Evolutionary conservation across 352 stramenopile species (phyloP).

Genomic region (Phytophthora lateralis): DNA sequence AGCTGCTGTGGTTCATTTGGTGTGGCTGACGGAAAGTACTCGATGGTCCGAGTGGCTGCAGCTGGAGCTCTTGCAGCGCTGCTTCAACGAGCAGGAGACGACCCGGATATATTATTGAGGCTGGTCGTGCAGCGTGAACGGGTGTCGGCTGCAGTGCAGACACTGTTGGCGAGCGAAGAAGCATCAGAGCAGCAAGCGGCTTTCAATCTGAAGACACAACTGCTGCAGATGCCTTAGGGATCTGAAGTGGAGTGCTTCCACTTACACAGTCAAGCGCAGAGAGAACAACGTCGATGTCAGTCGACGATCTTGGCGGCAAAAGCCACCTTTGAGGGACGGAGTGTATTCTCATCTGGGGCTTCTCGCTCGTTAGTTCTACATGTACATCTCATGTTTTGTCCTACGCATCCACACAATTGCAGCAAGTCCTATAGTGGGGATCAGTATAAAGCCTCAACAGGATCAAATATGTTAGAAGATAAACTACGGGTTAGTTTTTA

Average conservation of each 20-base stretch:
- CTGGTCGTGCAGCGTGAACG: constrained; percentile 59
- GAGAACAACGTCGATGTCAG: too few relatives aligned
- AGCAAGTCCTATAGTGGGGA: too few relatives aligned
- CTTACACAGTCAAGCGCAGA: too few relatives aligned
- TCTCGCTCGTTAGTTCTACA: too few relatives aligned
- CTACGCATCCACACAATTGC: too few relatives aligned
- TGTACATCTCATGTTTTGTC: too few relatives aligned
- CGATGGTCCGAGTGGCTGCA: constrained; percentile 69
- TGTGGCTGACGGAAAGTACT: constrained; percentile 72
- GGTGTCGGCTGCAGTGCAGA: constrained; percentile 44
- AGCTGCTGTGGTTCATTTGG: constrained; percentile 59
- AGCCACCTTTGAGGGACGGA: too few relatives aligned
- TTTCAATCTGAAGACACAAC: constrained; percentile 49
- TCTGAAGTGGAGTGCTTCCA: too few relatives aligned
- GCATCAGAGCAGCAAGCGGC: constrained; percentile 67
- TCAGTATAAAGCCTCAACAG: too few relatives aligned
- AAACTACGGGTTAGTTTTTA: too few relatives aligned
- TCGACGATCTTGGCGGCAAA: too few relatives aligned
- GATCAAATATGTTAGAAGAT: background rate
- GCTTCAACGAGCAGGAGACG: constrained; percentile 33
- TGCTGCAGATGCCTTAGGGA: constrained; percentile 34
- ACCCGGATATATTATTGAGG: constrained; percentile 45
- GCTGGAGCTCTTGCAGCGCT: constrained; percentile 53
- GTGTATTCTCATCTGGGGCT: too few relatives aligned
- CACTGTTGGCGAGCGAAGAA: constrained; percentile 59